Conservation (phyloP, 257 asterid species). For the Scutellaria baicalensis region DNA sequence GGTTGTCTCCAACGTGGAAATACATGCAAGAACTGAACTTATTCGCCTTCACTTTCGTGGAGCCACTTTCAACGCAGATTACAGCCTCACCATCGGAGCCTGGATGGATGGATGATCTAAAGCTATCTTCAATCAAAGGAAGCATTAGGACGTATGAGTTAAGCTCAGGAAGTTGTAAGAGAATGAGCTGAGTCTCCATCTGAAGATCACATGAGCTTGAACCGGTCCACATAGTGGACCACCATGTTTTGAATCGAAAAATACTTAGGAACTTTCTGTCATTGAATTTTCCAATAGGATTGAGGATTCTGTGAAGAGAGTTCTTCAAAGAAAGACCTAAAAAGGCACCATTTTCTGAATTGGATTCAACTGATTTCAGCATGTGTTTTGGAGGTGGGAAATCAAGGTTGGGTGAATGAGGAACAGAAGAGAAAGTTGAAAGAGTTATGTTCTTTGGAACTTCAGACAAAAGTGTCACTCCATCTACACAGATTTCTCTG, state of each 20-base stretch:
- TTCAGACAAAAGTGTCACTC: constrained; percentile 20
- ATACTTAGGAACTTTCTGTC: constrained; percentile 29
- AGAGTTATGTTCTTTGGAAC: constrained; percentile 25
- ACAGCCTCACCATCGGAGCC: constrained; percentile 16
- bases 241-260: constrained; percentile 47
- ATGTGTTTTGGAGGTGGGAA: constrained; percentile 11
- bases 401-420: constrained; percentile 9
- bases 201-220: constrained; percentile 31
- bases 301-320: constrained; percentile 26
- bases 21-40: constrained; percentile 23
- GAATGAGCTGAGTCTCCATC: constrained; percentile 32
- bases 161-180: constrained; percentile 27
- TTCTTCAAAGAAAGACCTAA: constrained; percentile 25
- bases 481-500: constrained; percentile 18
- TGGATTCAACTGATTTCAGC: constrained; percentile 20
- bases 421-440: constrained; percentile 19
- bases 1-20: constrained; percentile 29
- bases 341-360: constrained; percentile 23
- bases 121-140: constrained; percentile 29
- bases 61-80: constrained; percentile 37
- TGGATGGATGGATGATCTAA: constrained; percentile 35
- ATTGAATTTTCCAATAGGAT: constrained; percentile 29
- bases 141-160: constrained; percentile 27
- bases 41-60: constrained; percentile 22
- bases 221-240: constrained; percentile 48